phyloP scores from a whole-genome alignment of 1,284 basidiomycete genomes.

The Naganishia sp. region DNA sequence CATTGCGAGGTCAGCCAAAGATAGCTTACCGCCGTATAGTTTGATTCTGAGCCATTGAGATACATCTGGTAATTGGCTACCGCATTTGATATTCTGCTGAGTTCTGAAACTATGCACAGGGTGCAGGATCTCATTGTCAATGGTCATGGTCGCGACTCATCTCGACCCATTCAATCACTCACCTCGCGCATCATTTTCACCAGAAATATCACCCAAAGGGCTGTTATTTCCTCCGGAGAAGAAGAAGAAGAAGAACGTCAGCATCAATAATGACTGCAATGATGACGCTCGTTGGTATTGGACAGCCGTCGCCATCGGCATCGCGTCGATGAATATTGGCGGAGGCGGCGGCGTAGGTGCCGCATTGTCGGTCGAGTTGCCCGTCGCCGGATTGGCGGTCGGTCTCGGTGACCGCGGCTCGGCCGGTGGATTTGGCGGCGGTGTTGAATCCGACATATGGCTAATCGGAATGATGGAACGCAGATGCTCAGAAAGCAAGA shows the following conservation, averaged over 20 bases:
- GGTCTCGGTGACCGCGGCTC: conserved; percentile 19
- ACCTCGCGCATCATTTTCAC: conserved; percentile 19
- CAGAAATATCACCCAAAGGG: conserved; percentile 3
- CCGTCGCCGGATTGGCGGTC: not conserved
- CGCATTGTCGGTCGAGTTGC: conserved; percentile 5
- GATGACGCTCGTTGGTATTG: conserved; percentile 38
- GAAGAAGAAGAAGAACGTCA: conserved; percentile 53
- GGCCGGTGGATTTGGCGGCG: not conserved
- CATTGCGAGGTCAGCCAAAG: not conserved
- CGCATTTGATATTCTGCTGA: conserved; percentile 21
- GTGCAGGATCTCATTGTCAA: not conserved
- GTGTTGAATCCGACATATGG: conserved; percentile 12
- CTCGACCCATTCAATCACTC: not conserved
- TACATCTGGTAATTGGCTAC: conserved; percentile 26
- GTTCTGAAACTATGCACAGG: conserved; percentile 12
- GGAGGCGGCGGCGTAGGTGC: conserved; percentile 11
- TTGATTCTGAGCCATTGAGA: conserved; percentile 30
- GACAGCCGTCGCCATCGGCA: conserved; percentile 12
- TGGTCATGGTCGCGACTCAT: not conserved
- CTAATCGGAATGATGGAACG: no score
- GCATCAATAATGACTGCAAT: conserved; percentile 47
- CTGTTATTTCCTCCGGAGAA: conserved; percentile 46
- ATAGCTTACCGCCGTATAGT: conserved; percentile 31
- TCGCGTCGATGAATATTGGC: conserved; percentile 23
- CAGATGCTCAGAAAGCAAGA: not conserved